Evolutionary conservation across 2,329 filamentous ascomycete species (phyloP), one percentile per base, ranked within the genome.

Genomic region (Aureobasidium subglaciale): DNA sequence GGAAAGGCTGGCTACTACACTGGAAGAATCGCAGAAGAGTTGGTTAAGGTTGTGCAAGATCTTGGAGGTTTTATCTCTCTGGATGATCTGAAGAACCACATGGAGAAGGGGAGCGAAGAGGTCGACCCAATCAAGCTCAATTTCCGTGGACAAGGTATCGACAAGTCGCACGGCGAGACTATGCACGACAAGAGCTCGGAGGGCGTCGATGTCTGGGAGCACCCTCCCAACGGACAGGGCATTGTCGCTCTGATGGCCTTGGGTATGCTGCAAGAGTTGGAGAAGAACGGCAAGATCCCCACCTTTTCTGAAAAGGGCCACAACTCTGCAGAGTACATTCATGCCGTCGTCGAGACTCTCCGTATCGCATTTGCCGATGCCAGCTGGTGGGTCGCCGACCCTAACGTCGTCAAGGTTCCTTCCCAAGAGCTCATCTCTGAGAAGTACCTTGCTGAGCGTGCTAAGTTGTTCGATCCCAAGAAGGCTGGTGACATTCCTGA

Each of bases 161-260:
- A 68, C 2, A 71, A 78, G 52, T 71, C 68, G 0, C 76, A 78
- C 35, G 68, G 67, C 8, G 60, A 71, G 35, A 73, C 73, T 52
- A 72, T 75, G 8, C 69, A 76, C 34, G 73, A 72, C 30, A 65
- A 70, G 34, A 65, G 75, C 16, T 68, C 70, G 4, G 70, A 75
- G 11, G 83, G 84, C 9, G 79, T 96, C 38, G 85, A 95, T 66
- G 75, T 99, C 0, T 97, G 92, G 92, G 93, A 99, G 67, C 92
- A 97, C 67, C 91, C 92, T 32, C 93, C 93, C 8, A 97, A 97
- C 64, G 91, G 93, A 0, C 93, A 97, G 71, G 93, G 93, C 1
- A 91, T 97, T 61, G 88, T 97, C 2, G 93, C 93, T 0, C 75
- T 97, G 29, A 96, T 97, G 86, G 88, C 93, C 0, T 77, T 99